Percentiles rank a stretch among this genome's conserved stretches.
Evolutionary conservation across 208 protist species (phyloP).

Genomic region (Porcisia deanei): DNA sequence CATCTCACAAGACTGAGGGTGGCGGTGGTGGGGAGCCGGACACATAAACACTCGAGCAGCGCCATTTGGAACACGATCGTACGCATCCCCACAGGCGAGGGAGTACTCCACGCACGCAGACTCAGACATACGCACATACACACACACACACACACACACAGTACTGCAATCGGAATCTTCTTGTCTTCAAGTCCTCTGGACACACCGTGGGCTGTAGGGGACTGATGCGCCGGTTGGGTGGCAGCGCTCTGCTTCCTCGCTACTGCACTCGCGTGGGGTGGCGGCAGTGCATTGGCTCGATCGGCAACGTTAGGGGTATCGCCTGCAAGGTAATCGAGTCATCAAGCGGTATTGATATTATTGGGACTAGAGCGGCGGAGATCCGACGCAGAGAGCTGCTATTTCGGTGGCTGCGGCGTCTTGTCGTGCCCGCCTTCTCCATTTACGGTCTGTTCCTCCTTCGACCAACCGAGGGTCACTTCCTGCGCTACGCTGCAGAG

Average conservation of each 20-base stretch:
- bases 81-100: too few species aligned
- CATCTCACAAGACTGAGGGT: neutral
- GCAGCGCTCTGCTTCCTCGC: neutral
- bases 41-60: neutral
- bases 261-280: neutral
- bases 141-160: neutral
- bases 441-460: slow-evolving; percentile 60
- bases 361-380: slow-evolving; percentile 13
- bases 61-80: too few species aligned
- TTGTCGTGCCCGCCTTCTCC: slow-evolving; percentile 60
- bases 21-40: neutral
- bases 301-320: neutral
- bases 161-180: neutral
- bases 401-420: slow-evolving; percentile 52
- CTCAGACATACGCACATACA: too few species aligned
- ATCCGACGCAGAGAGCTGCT: slow-evolving; percentile 50
- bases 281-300: neutral
- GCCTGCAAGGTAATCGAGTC: neutral
- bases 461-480: slow-evolving; percentile 76
- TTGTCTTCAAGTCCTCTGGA: neutral
- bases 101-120: too few species aligned
- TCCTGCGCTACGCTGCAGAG: slow-evolving; percentile 74
- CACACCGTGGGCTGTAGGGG: neutral
- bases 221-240: neutral
- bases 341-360: neutral